Conservation (phyloP, 139 green algal species). For the Mychonastes homosphaera region DNA sequence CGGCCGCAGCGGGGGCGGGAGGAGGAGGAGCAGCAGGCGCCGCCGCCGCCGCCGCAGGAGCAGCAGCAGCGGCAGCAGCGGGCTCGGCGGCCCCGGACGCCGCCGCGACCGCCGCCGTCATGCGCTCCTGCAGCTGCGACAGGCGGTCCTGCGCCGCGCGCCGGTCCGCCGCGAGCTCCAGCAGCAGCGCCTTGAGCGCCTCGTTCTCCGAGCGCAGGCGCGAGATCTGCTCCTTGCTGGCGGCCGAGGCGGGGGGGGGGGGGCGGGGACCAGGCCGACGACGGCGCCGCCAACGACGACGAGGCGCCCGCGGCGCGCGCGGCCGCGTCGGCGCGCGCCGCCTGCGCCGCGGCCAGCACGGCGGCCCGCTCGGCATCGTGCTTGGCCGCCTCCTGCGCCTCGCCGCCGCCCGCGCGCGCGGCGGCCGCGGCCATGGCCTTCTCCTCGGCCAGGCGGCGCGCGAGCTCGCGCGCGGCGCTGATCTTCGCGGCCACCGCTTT, state of each 20-base stretch:
- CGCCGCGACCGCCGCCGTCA: neutral
- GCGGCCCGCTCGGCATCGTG: constrained; percentile 28
- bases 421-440: constrained; percentile 54
- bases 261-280: no score
- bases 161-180: constrained; percentile 57
- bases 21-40: neutral
- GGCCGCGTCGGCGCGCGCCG: constrained; percentile 32
- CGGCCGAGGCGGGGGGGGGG: neutral
- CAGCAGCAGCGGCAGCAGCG: neutral
- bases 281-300: no score
- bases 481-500: constrained; percentile 52
- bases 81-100: neutral
- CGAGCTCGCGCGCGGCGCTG: constrained; percentile 60
- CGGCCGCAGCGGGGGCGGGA: neutral
- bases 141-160: constrained; percentile 24
- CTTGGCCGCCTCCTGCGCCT: constrained; percentile 21
- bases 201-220: constrained; percentile 54
- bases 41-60: neutral
- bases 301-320: no score
- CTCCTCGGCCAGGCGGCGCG: constrained; percentile 67
- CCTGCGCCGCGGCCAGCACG: constrained; percentile 28
- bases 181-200: constrained; percentile 46
- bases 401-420: constrained; percentile 17
- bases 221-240: neutral
- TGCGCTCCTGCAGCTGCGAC: neutral